These are phyloP conservation scores for Tuber magnatum DNA, from an alignment of 495 filamentous ascomycete genomes.

Conservation along the genomic window DNA sequence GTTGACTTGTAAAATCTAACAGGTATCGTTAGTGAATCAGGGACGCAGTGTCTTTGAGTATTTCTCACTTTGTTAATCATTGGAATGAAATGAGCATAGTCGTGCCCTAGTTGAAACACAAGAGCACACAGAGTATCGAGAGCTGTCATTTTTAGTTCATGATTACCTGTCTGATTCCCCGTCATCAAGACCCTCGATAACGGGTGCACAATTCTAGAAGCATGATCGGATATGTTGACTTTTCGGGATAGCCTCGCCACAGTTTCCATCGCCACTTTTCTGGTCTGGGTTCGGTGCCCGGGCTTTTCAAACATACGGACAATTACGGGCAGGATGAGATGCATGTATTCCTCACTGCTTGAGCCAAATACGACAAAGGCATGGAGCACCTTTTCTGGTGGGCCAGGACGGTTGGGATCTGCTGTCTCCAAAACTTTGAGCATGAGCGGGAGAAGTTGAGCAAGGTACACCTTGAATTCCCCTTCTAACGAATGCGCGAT, in stretches of 20 bases:
- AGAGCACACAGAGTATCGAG: constrained; percentile 91
- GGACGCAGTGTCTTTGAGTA: not conserved
- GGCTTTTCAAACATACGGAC: constrained; percentile 83
- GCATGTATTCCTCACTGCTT: constrained; percentile 97
- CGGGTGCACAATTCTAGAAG: constrained; percentile 88
- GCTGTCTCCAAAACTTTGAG: constrained; percentile 87
- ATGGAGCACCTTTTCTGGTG: constrained; percentile 82
- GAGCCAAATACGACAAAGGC: constrained; percentile 94
- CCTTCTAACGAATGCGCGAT: constrained; percentile 89
- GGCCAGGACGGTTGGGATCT: constrained; percentile 52
- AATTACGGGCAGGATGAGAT: constrained; percentile 94
- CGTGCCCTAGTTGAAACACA: constrained; percentile 89
- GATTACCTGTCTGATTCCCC: constrained; percentile 59
- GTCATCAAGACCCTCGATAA: constrained; percentile 65
- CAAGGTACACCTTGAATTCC: constrained; percentile 93
- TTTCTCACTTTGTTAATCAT: constrained; percentile 65
- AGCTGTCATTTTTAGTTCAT: constrained; percentile 70
- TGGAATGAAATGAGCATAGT: constrained; percentile 86
- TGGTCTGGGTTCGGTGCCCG: constrained; percentile 65
- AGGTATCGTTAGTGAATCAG: constrained; percentile 10
- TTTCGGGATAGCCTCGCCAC: constrained; percentile 88
- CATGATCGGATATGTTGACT: constrained; percentile 96
- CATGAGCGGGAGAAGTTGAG: constrained; percentile 81
- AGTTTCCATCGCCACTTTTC: constrained; percentile 87
- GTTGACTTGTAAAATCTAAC: constrained; percentile 51